A percentile compares a stretch with the other conserved stretches of the same genome.
Conservation (phyloP, 2,329 filamentous ascomycete species). For the Hortaea werneckii region DNA sequence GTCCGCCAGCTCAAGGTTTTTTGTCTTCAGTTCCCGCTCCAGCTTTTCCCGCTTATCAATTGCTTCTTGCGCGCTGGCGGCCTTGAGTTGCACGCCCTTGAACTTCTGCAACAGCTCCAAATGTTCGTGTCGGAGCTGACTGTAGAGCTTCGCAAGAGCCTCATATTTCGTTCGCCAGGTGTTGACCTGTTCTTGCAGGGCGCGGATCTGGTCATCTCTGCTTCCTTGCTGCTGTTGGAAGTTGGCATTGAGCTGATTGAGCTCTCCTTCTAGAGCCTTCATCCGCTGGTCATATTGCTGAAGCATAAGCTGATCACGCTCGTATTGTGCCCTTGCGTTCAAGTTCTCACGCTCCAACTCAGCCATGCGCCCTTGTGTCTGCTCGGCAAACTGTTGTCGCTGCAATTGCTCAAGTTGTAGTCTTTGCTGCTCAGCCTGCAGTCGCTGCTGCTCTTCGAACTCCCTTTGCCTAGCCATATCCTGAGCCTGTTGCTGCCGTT, state of each 20-base stretch:
- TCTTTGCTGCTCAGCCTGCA: conserved; percentile 78
- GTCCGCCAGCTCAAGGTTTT: conserved; percentile 95
- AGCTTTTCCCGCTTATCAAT: conserved; percentile 91
- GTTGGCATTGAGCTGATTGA: conserved; percentile 71
- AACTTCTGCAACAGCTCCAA: conserved; percentile 91
- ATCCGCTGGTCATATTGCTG: conserved; percentile 92
- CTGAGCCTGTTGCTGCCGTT: conserved; percentile 70
- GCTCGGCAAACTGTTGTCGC: conserved; percentile 80
- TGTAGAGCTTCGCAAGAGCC: conserved; percentile 90
- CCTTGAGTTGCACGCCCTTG: conserved; percentile 91
- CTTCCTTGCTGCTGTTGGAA: conserved; percentile 76
- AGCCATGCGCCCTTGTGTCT: conserved; percentile 90
- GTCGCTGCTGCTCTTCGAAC: conserved; percentile 92
- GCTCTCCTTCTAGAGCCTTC: conserved; percentile 82
- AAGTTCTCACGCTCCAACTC: conserved; percentile 93
- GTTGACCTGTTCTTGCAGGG: conserved; percentile 92
- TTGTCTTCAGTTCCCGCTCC: conserved; percentile 95
- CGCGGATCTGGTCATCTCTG: conserved; percentile 87
- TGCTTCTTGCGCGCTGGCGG: conserved; percentile 90
- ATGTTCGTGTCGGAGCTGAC: conserved; percentile 89
- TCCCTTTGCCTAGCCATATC: conserved; percentile 79
- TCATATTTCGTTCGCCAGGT: conserved; percentile 98
- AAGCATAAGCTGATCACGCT: conserved; percentile 92
- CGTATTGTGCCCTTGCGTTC: conserved; percentile 87
- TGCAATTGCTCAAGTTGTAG: conserved; percentile 83